Percentiles rank a stretch among this genome's conserved stretches.
These are phyloP conservation scores for Trametes maxima DNA, from an alignment of 768 basidiomycete species.

Conservation along the genomic window DNA sequence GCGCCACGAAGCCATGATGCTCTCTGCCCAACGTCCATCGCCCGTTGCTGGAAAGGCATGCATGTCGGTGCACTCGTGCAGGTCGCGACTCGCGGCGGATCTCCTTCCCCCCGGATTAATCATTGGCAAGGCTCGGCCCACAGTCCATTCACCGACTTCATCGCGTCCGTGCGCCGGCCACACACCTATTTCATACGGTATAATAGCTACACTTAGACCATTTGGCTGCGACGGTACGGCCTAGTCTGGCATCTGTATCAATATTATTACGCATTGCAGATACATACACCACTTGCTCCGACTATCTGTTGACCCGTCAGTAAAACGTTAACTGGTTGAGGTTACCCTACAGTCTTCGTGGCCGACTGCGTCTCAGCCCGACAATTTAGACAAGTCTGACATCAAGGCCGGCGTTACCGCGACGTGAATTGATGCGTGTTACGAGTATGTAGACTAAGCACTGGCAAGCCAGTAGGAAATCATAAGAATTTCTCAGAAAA, in stretches of 20 bases:
- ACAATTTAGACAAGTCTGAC: no score
- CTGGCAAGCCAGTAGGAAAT: no score
- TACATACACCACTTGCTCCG: slow-evolving; percentile 12
- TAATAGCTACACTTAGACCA: slow-evolving; percentile 16
- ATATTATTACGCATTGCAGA: slow-evolving; percentile 18
- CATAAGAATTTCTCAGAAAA: no score
- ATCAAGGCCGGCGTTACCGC: no score
- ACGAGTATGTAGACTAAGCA: no score
- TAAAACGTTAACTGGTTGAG: no score
- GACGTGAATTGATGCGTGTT: no score
- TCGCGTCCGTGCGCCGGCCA: background rate
- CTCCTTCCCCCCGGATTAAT: background rate
- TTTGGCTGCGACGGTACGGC: slow-evolving; percentile 12
- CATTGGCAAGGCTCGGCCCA: no score
- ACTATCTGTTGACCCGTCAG: no score
- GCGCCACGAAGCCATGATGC: slow-evolving; percentile 4
- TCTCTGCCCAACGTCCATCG: background rate
- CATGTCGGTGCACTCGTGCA: slow-evolving; percentile 6
- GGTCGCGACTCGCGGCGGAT: slow-evolving; percentile 10
- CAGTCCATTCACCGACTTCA: no score
- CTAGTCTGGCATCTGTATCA: slow-evolving; percentile 23
- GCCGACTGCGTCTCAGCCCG: no score
- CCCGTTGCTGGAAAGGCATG: background rate
- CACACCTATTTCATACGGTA: slow-evolving; percentile 13
- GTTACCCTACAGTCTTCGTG: no score